Evolutionary conservation across 2,329 filamentous ascomycete species (phyloP).

Genomic region (Colletotrichum karsti): DNA sequence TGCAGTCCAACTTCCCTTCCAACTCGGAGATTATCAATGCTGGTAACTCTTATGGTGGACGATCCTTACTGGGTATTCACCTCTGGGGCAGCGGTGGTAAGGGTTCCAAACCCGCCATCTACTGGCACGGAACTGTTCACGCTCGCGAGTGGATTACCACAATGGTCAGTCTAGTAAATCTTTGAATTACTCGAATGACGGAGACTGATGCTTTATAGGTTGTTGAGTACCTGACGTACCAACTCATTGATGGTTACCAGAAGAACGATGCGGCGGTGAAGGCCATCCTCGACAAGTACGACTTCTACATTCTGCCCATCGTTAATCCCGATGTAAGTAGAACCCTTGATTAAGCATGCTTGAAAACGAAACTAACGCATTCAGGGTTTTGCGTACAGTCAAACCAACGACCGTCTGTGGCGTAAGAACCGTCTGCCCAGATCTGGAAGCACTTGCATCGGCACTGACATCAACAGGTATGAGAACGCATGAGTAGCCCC

Average conservation of each 20-base stretch:
- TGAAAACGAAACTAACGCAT: fast-evolving
- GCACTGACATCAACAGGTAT: slow-evolving; percentile 63
- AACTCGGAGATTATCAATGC: slow-evolving; percentile 58
- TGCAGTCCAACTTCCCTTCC: slow-evolving; percentile 50
- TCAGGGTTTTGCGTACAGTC: slow-evolving; percentile 66
- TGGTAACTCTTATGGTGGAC: slow-evolving; percentile 56
- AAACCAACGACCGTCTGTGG: slow-evolving; percentile 66
- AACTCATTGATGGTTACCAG: slow-evolving; percentile 56
- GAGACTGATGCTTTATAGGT: slow-evolving; percentile 37
- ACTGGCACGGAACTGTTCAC: slow-evolving; percentile 67
- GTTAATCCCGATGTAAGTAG: slow-evolving; percentile 65
- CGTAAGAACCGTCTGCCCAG: slow-evolving; percentile 65
- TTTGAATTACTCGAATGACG: too few species aligned
- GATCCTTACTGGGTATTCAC: slow-evolving; percentile 69
- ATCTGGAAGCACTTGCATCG: slow-evolving; percentile 51
- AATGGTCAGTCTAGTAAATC: slow-evolving; percentile 45
- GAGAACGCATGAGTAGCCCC: not conserved
- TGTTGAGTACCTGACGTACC: slow-evolving; percentile 61
- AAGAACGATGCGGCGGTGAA: slow-evolving; percentile 44
- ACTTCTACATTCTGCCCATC: slow-evolving; percentile 72
- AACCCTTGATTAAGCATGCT: not conserved
- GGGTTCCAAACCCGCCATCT: slow-evolving; percentile 58
- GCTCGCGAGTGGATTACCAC: slow-evolving; percentile 68
- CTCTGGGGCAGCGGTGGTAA: slow-evolving; percentile 57
- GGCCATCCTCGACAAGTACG: slow-evolving; percentile 65